phyloP scores from a whole-genome alignment of 768 basidiomycete genomes.

The Antrodiella citrinella region DNA sequence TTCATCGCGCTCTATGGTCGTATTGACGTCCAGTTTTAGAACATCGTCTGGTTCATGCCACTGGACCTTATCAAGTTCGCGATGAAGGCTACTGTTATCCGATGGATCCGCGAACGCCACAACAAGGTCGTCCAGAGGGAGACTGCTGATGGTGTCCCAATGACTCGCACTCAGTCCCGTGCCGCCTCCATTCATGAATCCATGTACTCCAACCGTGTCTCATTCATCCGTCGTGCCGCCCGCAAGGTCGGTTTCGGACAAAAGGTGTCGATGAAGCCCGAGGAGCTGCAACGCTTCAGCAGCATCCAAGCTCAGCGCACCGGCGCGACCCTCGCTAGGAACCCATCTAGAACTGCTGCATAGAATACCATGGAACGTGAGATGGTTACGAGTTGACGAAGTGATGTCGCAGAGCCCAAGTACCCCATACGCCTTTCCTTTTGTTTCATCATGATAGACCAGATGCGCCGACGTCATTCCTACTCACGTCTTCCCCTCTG shows the following conservation, averaged over 20 bases:
- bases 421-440: not conserved
- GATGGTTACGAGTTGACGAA: not conserved
- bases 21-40: slow-evolving; percentile 34
- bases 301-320: slow-evolving; percentile 76
- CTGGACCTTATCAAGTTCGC: slow-evolving; percentile 94
- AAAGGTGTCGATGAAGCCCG: slow-evolving; percentile 72
- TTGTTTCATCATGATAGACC: not conserved
- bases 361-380: slow-evolving; percentile 26
- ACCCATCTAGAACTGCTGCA: slow-evolving; percentile 47
- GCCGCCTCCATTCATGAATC: slow-evolving; percentile 87
- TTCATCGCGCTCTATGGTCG: slow-evolving; percentile 10
- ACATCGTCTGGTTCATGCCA: slow-evolving; percentile 93
- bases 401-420: not conserved
- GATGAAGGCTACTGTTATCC: slow-evolving; percentile 92
- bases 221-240: slow-evolving; percentile 83
- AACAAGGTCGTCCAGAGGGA: slow-evolving; percentile 26
- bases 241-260: slow-evolving; percentile 85
- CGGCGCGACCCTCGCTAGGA: slow-evolving; percentile 71
- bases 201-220: slow-evolving; percentile 90
- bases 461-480: not conserved
- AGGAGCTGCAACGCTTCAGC: slow-evolving; percentile 81
- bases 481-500: not conserved
- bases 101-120: slow-evolving; percentile 65
- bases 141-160: slow-evolving; percentile 52
- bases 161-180: slow-evolving; percentile 84